Evolutionary conservation across 345 rosid genomes (phyloP), one percentile per base, ranked within the genome.

Genomic region (Linum lewisii): DNA sequence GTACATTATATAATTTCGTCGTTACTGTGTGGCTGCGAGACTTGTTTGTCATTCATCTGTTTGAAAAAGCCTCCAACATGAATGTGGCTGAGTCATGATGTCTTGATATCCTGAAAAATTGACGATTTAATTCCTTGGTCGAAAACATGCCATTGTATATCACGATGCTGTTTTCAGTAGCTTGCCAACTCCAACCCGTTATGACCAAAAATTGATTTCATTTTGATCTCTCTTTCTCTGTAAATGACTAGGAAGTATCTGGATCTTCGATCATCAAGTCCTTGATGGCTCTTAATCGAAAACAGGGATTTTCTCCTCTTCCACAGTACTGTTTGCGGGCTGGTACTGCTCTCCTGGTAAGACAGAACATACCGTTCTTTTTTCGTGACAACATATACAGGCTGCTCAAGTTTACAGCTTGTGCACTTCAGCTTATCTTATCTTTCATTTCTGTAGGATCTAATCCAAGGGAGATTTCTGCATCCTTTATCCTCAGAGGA

Each of bases 281-380:
- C 18, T 73, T 93, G 83, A 45, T 69, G 58, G 62, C 86, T 62
- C 80, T 87, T 64, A 69, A 80, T 16, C 74, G 81, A 74, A 90
- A 80, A 73, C 83, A 90, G 25, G 86, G 79, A 51, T 66, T 79
- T 65, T 77, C 81, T 67, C 79, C 85, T 49, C 70, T 90, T 70
- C 92, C 99, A 11, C 92, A 78, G 62, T 69, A 70, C 79, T 87
- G 79, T 64, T 62, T 80, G 73, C 80, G 78, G 66, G 97, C 95
- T 74, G 99, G 86, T 77, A 82, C 91, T 72, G 75, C 76, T 20
- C 87, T 93, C 71, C 70, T 87, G 94, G 99, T 93, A 75, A 72
- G 84, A 51, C 47, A 14, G 21, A 42, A 22, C 37, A 53, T 59
- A 19, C 57, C 57, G 36, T 25, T 32, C 4, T 66, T 51, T n/a